Conservation (phyloP, 371 early-diverging fungal genomes). For the Syncephalastrum racemosum region DNA sequence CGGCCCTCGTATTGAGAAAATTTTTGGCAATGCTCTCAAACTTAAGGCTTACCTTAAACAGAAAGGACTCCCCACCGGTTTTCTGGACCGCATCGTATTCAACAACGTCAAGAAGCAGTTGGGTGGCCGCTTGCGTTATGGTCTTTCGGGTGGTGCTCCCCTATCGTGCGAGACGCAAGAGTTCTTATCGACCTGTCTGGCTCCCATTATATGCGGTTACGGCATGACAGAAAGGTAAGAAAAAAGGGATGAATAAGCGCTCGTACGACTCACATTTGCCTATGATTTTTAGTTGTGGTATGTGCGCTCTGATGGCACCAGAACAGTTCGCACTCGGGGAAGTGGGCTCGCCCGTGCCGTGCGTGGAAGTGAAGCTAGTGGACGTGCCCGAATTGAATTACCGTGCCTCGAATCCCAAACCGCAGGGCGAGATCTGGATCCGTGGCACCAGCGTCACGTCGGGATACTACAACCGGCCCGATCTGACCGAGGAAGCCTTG, state of each 20-base stretch:
- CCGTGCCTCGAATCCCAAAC: constrained; percentile 63
- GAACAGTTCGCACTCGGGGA: constrained; percentile 60
- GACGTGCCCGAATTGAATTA: constrained; percentile 85
- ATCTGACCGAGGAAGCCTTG: constrained; percentile 68
- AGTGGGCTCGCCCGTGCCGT: constrained; percentile 84
- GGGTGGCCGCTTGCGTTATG: constrained; percentile 75
- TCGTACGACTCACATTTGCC: background rate
- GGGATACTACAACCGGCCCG: constrained; percentile 70
- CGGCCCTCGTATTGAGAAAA: constrained; percentile 20
- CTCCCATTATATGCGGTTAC: constrained; percentile 73
- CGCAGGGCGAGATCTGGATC: constrained; percentile 86
- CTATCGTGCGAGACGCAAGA: constrained; percentile 65
- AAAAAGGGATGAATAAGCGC: background rate
- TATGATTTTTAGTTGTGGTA: constrained; percentile 5
- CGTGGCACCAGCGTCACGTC: constrained; percentile 75
- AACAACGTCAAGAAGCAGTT: constrained; percentile 67
- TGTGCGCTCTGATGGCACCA: constrained; percentile 58
- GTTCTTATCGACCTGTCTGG: constrained; percentile 69
- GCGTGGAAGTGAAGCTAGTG: constrained; percentile 86
- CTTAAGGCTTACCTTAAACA: constrained; percentile 56
- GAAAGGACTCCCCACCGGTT: constrained; percentile 52
- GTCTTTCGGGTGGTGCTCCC: constrained; percentile 87
- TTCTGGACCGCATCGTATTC: constrained; percentile 73
- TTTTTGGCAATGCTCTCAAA: constrained; percentile 58
- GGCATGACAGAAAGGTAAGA: constrained; percentile 49